Evolutionary conservation across 768 basidiomycete genomes (phyloP), one percentile per base, ranked within the genome.

Genomic region (Megacollybia marginata): DNA sequence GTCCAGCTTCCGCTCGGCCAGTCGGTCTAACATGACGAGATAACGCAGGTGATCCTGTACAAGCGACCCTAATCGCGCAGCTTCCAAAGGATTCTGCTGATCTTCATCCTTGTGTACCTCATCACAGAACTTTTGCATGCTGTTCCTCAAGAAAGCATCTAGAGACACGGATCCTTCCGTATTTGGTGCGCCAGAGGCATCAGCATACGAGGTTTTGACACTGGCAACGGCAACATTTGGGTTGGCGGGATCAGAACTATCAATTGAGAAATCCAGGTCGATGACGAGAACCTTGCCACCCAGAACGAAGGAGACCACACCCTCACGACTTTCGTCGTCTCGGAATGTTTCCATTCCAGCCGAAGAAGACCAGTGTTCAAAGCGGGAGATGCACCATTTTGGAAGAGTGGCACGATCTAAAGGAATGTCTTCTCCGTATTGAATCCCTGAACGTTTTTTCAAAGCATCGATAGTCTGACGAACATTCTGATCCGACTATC

Each of bases 241-340:
- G 16, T 59, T 59, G 13, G 59, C 54, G 0, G 68, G 60, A 42
- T 73, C 61, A 10, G 61, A 59, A 19, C 63, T 67, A 52, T 76
- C 67, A 50, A 82, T 62, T 12, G 68, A 59, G 54, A 91, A 76
- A 55, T 87, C 83, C 51, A 89, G 73, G 60, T 91, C 88, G 48
- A 90, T 66, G 33, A 90, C 87, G 9, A 91, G 68, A n/a, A 88
- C 80, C 61, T 88, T 88, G 2, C 88, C 88, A 4, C 81, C 88
- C 34, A 89, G 74, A 16, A 83, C 74, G 35, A 88, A 66, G 0
- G 75, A 82, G 36, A 75, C 67, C 20, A 68, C 68, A 13, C 74
- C 76, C 51, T 73, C 74, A 34, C 71, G 70, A 16, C 66, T 65
- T 43, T 78, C 74, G 23, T 28, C 23, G 54, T 88, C 87, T 52